Evolutionary conservation across 2,329 filamentous ascomycete species (phyloP), one percentile per base, ranked within the genome.

Genomic region (Chaetomiaceae sp.): DNA sequence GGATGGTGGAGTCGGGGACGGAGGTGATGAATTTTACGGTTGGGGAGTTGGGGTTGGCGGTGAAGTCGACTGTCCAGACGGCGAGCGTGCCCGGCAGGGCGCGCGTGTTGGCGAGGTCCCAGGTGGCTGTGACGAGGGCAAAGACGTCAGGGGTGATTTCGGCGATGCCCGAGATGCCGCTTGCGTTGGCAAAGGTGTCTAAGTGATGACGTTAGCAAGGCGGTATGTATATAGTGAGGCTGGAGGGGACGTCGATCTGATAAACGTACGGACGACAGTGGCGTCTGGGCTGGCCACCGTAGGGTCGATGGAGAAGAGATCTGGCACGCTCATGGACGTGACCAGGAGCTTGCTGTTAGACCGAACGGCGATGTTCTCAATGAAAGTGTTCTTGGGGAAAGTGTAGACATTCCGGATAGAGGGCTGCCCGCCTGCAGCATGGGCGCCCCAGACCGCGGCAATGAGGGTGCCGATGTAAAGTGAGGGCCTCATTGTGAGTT

Each of bases 341-440:
- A 60, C 16, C 2, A 61, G 51, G 4, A 61, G 54, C 11, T 51
- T 30, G 48, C 54, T 48, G 51, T 60, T 58, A 20, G 59, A 42
- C 13, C 56, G 55, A 30, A 58, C 57, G 45, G 59, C 59, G 49
- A 61, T 59, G 54, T 58, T 59, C 34, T 61, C 59, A 48, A 61
- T 56, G 48, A 61, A 61, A 36, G 49, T 54, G 48, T 61, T 61
- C n/a, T 49, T 51, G 49, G 55, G 51, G 29, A 59, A 61, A 23
- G 47, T 53, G 48, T 48, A 48, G 48, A 55, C 21, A 27, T 47
- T 51, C 10, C 53, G 36, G 23, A 55, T 55, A 2, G 38, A 32
- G 14, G 42, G 29, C 4, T 33, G 29, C n/a, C n/a, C n/a, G n/a
- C n/a, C n/a, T n/a, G n/a, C n/a, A n/a, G n/a, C n/a, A n/a, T n/a